phyloP scores from a whole-genome alignment of 148 eudicot genomes.

The Fagopyrum homotropicum region DNA sequence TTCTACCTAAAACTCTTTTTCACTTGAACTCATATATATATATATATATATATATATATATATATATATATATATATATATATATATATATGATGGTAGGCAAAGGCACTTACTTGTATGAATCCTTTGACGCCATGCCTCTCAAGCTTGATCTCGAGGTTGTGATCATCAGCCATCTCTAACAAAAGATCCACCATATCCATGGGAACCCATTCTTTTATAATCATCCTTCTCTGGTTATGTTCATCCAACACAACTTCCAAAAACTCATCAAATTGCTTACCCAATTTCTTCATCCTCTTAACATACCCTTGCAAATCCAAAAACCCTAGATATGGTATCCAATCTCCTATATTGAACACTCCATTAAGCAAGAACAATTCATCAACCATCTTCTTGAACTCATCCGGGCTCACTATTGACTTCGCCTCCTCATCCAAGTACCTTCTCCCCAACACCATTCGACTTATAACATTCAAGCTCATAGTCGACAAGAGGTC shows the following conservation, averaged over 20 bases:
- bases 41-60: too few relatives aligned
- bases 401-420: conserved; percentile 54
- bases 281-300: conserved; percentile 80
- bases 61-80: too few relatives aligned
- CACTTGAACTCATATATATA: too few relatives aligned
- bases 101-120: conserved; percentile 47
- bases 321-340: conserved; percentile 55
- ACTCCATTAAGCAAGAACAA: conserved; percentile 82
- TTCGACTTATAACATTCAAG: conserved; percentile 76
- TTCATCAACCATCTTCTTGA: conserved; percentile 85
- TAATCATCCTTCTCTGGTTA: conserved; percentile 28
- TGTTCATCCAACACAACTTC: conserved; percentile 90
- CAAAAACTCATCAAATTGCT: conserved; percentile 72
- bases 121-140: conserved; percentile 86
- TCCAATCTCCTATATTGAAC: conserved; percentile 73
- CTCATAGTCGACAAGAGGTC: conserved; percentile 57
- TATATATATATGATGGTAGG: too few relatives aligned
- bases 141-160: conserved; percentile 68
- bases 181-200: conserved; percentile 88
- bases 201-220: conserved; percentile 28
- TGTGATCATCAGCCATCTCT: conserved; percentile 69
- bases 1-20: too few relatives aligned
- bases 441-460: conserved; percentile 78
- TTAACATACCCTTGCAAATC: conserved; percentile 90
- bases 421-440: conserved; percentile 25